These are phyloP conservation scores for Tetradesmus obliquus DNA, from an alignment of 139 green algal genomes.

Conservation along the genomic window DNA sequence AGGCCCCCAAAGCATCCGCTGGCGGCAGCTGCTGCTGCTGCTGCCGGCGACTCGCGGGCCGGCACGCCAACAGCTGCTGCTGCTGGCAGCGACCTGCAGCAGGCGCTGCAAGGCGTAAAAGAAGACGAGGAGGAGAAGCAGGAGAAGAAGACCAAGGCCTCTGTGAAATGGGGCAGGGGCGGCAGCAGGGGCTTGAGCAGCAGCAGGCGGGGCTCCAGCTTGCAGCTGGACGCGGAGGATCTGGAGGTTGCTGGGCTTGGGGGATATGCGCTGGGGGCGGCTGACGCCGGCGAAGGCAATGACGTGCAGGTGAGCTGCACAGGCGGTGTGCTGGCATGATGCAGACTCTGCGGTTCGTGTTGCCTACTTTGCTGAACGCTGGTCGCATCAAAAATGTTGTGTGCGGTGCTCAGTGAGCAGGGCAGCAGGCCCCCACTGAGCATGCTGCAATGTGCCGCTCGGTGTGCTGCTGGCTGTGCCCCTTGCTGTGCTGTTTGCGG, in stretches of 20 bases:
- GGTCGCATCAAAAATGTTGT: too few species aligned
- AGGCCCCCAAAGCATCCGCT: not conserved
- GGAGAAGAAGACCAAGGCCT: not conserved
- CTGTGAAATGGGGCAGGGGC: not conserved
- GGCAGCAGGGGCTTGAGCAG: not conserved
- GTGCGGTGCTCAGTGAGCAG: too few species aligned
- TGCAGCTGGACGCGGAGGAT: constrained; percentile 38
- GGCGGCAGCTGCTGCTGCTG: not conserved
- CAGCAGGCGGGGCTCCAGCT: constrained; percentile 12
- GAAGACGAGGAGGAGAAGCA: not conserved
- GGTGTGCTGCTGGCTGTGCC: too few species aligned
- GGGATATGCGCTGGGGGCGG: not conserved
- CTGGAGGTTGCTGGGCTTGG: constrained; percentile 14
- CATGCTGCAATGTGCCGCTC: too few species aligned
- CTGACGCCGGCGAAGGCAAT: too few species aligned
- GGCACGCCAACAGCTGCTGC: not conserved
- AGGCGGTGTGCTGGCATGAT: too few species aligned
- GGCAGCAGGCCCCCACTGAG: too few species aligned
- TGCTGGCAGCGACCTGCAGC: not conserved
- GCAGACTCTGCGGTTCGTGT: too few species aligned
- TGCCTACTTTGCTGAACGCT: too few species aligned
- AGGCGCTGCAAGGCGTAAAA: not conserved
- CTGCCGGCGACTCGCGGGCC: not conserved
- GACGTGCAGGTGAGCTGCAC: too few species aligned
- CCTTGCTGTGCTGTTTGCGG: not conserved